Base-by-base conservation (phyloP, 2,329 filamentous ascomycete species). In the Proliferodiscus dingleyae region DNA sequence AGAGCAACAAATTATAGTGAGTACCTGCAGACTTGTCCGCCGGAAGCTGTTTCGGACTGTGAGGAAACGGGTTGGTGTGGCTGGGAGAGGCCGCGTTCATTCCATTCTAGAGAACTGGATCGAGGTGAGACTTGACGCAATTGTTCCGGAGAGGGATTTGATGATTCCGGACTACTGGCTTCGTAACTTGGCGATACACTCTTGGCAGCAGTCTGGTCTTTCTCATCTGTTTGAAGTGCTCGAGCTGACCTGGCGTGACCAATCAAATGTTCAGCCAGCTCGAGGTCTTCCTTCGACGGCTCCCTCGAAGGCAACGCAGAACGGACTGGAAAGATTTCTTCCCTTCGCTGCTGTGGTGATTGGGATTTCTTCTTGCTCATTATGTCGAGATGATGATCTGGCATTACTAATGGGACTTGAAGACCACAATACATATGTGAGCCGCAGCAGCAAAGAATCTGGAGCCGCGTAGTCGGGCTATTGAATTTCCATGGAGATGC, bases 11-110 rank as follows among this genome's bases (percentile, higher is more conserved):
- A 26, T 26, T 21, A n/a, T 22, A 38, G 18, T 36, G 60, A 75
- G 61, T 69, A 86, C 84, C 83, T 87, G 80, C 84, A 88, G 37
- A 85, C 70, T 63, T 87, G 84, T 2, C 82, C 83, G 40, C 69
- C 71, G 34, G 81, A 69, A 24, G 50, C 43, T 19, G 47, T 23
- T 34, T 51, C 51, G 15, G 43, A 42, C 18, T 52, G 49, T 9
- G 47, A 18, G 4, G 41, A 15, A 7, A 33, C 37, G 7, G 46
- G 32, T 15, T 43, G 30, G 30, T 56, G 51, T 6, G 50, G 39
- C 30, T 47, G 51, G 3, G 56, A 53, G 21, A 39, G 45, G 32
- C 58, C 56, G 39, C 52, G 44, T 23, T 54, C 56, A 23, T 37
- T 45, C 16, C 47, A 45, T 11, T 59, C 52, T 16, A 52, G 40